Evolutionary conservation across 495 filamentous ascomycete species (phyloP), one percentile per base, ranked within the genome.

Genomic region (Podospora tetraspora): DNA sequence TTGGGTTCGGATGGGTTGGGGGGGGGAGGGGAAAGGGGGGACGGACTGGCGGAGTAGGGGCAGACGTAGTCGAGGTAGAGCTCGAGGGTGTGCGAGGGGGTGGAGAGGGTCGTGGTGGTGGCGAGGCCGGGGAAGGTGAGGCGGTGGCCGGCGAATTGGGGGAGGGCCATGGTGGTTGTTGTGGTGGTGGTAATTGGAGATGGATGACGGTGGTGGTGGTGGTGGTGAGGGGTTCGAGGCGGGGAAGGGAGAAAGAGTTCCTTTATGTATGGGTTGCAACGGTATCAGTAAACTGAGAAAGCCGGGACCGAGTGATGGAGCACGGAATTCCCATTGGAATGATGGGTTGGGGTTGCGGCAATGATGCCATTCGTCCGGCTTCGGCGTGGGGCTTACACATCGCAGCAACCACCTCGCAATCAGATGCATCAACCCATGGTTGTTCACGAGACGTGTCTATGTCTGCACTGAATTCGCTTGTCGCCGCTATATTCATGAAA

Each of bases 51-150:
- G 66, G 84, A 78, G 77, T 87, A 87, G 29, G 92, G 91, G 75
- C 92, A 96, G 70, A 91, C 90, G 80, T 94, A 96, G 81, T 96
- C 92, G 74, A 94, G 89, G 74, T 90, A 94, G 22, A 94, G 70
- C 77, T 94, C 91, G 27, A 94, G 78, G 0, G 90, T 94, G 81
- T 94, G 90, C 5, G 88, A 77, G 0, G 86, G 78, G 57, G 78
- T 25, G 12, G 22, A 24, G 8, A 82, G 74, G 16, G 76, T 76
- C 37, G 77, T 74, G 30, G 82, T 74, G 30, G 69, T 10, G 29
- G 57, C 32, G 25, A 70, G n/a, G 3, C 72, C 64, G 23, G 70
- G 62, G 64, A 72, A 69, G 72, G 82, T 76, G 72, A 72, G 67
- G 61, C 85, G 88, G 68, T 92, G 89, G 68, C 89, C 92, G 3